Base-by-base conservation (phyloP, 2,329 filamentous ascomycete species). In the Phaeophleospora eucalypticola region DNA sequence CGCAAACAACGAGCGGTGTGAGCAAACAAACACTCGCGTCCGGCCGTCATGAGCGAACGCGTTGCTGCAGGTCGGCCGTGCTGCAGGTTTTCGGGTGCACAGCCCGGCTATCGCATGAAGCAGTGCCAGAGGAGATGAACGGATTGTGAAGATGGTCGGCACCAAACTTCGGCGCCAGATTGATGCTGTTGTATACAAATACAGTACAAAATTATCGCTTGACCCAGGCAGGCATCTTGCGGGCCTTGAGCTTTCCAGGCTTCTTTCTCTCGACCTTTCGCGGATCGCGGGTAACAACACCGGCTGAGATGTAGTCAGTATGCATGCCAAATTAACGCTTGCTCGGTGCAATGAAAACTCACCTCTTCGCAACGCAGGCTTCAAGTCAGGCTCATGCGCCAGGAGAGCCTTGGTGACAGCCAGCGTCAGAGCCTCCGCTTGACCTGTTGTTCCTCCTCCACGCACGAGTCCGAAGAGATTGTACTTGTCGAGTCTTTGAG, bases 181-280 rank as follows among this genome's bases (percentile, higher is more conserved):
- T n/a, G n/a, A n/a, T n/a, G n/a, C n/a, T n/a, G n/a, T n/a, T n/a
- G n/a, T 29, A 29, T 29, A 29, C 12, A 12, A 29, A 29, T 29
- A 29, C 12, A 7, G 19, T 39, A 39, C n/a, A 42, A 42, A 4
- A 17, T 54, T 59, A 84, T 68, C 81, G 76, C 82, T 96, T 97
- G 78, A 97, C 90, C 93, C 94, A 98, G 62, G 93, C 81, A 51
- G 91, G 91, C 82, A 86, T 94, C 83, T 98, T 98, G 72, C 93
- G 87, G 48, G 93, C 91, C 80, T 98, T 98, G 73, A 95, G 71
- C 65, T 89, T 88, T 59, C 93, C 94, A 47, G 89, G 82, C 81
- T 98, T 97, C 84, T 98, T 98, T 69, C 93, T 91, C 74, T 98
- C 93, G 58, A 98, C 94, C 64, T 78, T 83, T 73, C 91, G 89